Evolutionary conservation across 1,139 yeast genomes (phyloP), one percentile per base, ranked within the genome.

Genomic region (Pichia sp.): DNA sequence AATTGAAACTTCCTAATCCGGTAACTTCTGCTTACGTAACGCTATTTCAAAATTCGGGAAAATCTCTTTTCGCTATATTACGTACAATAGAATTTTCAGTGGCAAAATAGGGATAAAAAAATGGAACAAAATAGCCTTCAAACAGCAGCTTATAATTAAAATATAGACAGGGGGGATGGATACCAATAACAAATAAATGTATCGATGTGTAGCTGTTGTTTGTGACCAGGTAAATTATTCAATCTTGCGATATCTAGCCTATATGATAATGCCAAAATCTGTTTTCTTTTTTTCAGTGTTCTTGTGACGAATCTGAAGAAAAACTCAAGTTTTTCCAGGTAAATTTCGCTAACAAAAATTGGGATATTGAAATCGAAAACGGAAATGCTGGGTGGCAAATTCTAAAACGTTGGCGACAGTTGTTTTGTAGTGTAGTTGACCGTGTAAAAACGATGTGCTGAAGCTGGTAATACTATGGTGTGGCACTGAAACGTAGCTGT

Each of bases 181-280:
- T 16, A 25, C n/a, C 41, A 46, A 46, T 46, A 42, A 46, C 49
- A 46, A 46, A 28, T 18, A 33, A 46, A 46, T 46, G 49, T 46
- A 42, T 46, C 8, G 41, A 36, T 36, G 16, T 7, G 16, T 28
- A 46, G 29, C 28, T 30, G 30, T 30, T 13, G 19, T 31, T 14
- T 31, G 11, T 27, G 22, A 16, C 14, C 16, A 38, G n/a, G 16
- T 5, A 22, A 9, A 11, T 38, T 18, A 19, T 19, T 22, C 25
- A 19, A 9, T 10, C 42, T 19, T 13, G n/a, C 5, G 42, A 38
- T 18, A 10, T 19, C 7, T 22, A 19, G 42, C 7, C 27, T 19
- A 19, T 10, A 34, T 19, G 10, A 3, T 36, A 19, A 19, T 36
- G 13, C 25, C 41, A 33, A 33, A 33, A 16, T 9, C 16, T 31